Evolutionary conservation across 192 early-diverging fungal genomes (phyloP), one percentile per base, ranked within the genome.

Genomic region (Mycoemilia scoparia): DNA sequence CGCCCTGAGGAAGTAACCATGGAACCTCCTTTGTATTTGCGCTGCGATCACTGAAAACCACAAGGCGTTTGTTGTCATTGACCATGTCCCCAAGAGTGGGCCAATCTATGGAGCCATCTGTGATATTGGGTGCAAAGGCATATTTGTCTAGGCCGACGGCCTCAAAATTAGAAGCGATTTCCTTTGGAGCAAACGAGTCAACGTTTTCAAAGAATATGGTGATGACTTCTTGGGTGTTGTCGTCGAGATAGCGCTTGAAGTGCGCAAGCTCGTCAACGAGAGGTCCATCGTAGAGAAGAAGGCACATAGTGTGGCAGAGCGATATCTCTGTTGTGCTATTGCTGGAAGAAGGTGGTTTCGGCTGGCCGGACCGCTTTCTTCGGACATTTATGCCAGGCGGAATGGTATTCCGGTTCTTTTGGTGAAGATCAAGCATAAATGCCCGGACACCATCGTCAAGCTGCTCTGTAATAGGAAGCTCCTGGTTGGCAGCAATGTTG

Each of bases 181-280:
- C 56, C 8, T 49, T 30, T 1, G 68, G 30, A 25, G 51, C 15
- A 31, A 79, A 65, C 3, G 52, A 54, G 27, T 49, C 64, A 5
- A 52, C 41, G 45, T 84, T 82, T 33, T 77, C 69, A 49, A 81
- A 66, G 39, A 76, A 74, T 30, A 87, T 74, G 11, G 79, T 76
- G 6, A 87, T 32, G 6, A 87, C 72, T 46, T 87, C 79, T 45
- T 73, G 60, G 15, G 57, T 62, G 40, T 87, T 73, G 13, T 24
- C 25, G 13, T 77, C 67, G 33, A 87, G 24, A 36, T 64, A 87
- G 5, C 48, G 36, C 27, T 57, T 62, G 26, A 84, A 54, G 36
- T 52, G 34, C 9, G 47, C 36, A 18, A 87, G 57, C n/a, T 69
- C 64, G 25, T 51, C 43, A 5, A 56, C 59, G 16, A 74, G 50